phyloP scores from a whole-genome alignment of 768 basidiomycete species.

The Podaxis sp. region DNA sequence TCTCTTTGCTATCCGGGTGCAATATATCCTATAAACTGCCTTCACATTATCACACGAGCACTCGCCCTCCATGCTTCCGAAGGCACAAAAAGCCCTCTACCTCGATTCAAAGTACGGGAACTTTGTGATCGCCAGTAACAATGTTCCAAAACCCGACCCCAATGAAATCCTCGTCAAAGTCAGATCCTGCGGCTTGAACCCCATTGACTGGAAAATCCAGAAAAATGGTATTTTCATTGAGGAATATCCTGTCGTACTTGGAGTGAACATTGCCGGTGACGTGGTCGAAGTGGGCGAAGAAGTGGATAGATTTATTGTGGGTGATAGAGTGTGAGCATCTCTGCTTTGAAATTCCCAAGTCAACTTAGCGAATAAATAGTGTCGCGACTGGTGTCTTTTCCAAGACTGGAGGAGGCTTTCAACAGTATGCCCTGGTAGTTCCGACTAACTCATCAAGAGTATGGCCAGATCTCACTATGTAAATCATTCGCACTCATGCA shows the following conservation, averaged over 20 bases:
- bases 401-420: slow-evolving; percentile 35
- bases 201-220: slow-evolving; percentile 51
- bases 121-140: slow-evolving; percentile 29
- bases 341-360: not conserved
- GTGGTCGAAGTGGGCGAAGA: slow-evolving; percentile 49
- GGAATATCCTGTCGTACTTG: slow-evolving; percentile 43
- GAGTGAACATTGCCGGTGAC: slow-evolving; percentile 47
- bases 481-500: not conserved
- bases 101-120: slow-evolving; percentile 22
- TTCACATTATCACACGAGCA: no score
- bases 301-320: slow-evolving; percentile 43
- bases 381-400: slow-evolving; percentile 35
- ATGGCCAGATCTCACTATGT: not conserved
- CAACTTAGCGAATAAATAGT: slow-evolving; percentile 16
- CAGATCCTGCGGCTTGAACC: slow-evolving; percentile 47
- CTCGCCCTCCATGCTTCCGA: not conserved
- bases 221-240: slow-evolving; percentile 36
- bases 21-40: no score
- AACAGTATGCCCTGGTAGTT: slow-evolving; percentile 37
- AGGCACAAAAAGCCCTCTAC: slow-evolving; percentile 26
- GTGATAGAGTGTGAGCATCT: slow-evolving; percentile 46
- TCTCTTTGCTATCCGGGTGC: no score
- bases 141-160: slow-evolving; percentile 40
- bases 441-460: slow-evolving; percentile 35
- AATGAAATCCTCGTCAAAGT: slow-evolving; percentile 49